phyloP scores from a whole-genome alignment of 495 filamentous ascomycete genomes.

The Aspergillus biplanus region DNA sequence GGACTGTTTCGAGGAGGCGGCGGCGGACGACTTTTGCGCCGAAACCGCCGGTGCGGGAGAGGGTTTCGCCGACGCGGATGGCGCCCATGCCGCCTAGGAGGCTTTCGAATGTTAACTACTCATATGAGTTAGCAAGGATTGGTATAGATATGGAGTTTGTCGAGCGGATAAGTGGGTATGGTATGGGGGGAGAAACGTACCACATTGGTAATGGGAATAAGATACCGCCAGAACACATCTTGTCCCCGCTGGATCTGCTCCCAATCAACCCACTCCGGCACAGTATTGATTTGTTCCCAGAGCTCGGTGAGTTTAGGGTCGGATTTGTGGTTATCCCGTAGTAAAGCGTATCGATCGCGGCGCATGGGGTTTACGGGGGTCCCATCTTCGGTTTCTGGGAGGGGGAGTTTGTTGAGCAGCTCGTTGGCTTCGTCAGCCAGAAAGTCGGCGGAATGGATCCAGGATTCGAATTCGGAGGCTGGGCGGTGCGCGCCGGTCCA shows the following conservation, averaged over 20 bases:
- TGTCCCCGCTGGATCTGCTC: constrained; percentile 67
- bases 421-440: constrained; percentile 67
- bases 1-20: constrained; percentile 75
- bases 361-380: too few relatives aligned
- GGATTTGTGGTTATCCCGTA: constrained; percentile 57
- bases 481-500: constrained; percentile 69
- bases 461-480: constrained; percentile 53
- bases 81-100: constrained; percentile 53
- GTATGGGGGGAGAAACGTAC: constrained; percentile 25
- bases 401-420: constrained; percentile 57
- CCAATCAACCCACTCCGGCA: constrained; percentile 87
- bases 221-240: constrained; percentile 72
- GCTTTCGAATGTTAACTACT: constrained; percentile 43
- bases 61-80: constrained; percentile 70
- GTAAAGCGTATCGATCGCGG: constrained; percentile 62
- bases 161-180: not conserved
- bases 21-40: constrained; percentile 66
- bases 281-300: constrained; percentile 69
- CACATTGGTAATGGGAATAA: constrained; percentile 60
- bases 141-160: not conserved
- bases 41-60: constrained; percentile 80
- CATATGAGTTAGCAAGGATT: not conserved
- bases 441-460: constrained; percentile 68
- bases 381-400: constrained; percentile 31
- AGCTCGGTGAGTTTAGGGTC: constrained; percentile 62